These are phyloP conservation scores for Fusarium verrucosum DNA, from an alignment of 2,329 filamentous ascomycete genomes.

Conservation along the genomic window DNA sequence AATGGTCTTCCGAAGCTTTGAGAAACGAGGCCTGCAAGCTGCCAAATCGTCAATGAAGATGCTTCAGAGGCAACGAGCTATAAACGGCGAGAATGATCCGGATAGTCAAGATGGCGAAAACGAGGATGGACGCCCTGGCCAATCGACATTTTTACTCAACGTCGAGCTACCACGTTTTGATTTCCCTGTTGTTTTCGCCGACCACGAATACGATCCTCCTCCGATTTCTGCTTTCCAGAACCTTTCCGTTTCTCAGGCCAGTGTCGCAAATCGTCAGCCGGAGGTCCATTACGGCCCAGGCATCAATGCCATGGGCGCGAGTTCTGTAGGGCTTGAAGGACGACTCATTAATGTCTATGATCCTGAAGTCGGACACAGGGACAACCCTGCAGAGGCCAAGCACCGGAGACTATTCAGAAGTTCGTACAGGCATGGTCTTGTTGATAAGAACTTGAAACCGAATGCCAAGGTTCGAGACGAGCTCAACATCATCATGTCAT, in stretches of 20 bases:
- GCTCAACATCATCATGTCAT: constrained; percentile 88
- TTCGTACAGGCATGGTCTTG: constrained; percentile 86
- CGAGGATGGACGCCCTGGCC: constrained; percentile 57
- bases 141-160: constrained; percentile 79
- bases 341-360: constrained; percentile 89
- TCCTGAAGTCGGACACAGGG: constrained; percentile 85
- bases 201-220: constrained; percentile 89
- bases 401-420: constrained; percentile 91
- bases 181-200: constrained; percentile 93
- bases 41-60: constrained; percentile 71
- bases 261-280: constrained; percentile 80
- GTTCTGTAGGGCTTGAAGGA: constrained; percentile 58
- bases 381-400: constrained; percentile 95
- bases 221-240: constrained; percentile 80
- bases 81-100: constrained; percentile 50
- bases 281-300: constrained; percentile 91
- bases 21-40: constrained; percentile 75
- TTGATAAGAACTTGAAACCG: constrained; percentile 94
- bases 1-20: constrained; percentile 88
- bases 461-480: constrained; percentile 96
- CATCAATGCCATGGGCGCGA: constrained; percentile 74
- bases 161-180: constrained; percentile 95
- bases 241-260: constrained; percentile 65
- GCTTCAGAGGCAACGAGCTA: constrained; percentile 58
- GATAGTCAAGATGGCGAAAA: constrained; percentile 46